Evolutionary conservation across 202 grass and related monocot genomes (phyloP), one percentile per base, ranked within the genome.

Genomic region (Hordeum pubiflorum): DNA sequence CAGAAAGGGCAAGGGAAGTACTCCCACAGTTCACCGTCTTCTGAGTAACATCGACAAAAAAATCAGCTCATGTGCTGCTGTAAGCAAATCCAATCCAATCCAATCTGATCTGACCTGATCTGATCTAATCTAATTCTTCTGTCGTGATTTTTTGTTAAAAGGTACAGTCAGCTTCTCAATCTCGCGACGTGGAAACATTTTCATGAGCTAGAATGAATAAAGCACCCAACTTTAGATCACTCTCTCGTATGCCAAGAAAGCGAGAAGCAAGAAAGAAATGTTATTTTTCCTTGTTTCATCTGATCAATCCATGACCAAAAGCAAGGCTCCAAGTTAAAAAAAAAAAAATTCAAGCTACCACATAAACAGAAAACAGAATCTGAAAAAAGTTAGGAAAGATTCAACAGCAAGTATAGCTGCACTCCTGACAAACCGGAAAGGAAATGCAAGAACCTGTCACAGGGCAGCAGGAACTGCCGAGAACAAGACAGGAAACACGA

Each of bases 1-100:
- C 93, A 97, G 48, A 97, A 97, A 52, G 93, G 91, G 82, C 93
- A 97, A 56, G 91, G 91, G 33, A 97, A 91, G 75, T 97, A 93
- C 66, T 97, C 93, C 93, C 91, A 91, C 63, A 89, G 20, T 26
- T 93, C 91, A 32, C 86, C 89, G 18, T 91, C 93, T 43, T 86
- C 89, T 91, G 85, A 44, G 79, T 55, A 48, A 52, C 72, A 73
- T 18, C 69, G 18, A 6, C 58, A 80, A 26, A 5, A 80, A 46
- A 48, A 26, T 41, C 57, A 77, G 55, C 75, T 27, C 17, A 55
- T 44, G 29, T 11, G 60, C 9, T 69, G 36, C 40, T 48, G 14
- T 48, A 58, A 23, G 15, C 0, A 21, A 64, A 77, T 59, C 34
- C 9, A 69, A 80, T 41, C 63, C 67, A 10, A 40, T 5, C 2